Percentiles rank a stretch among this genome's conserved stretches.
These are phyloP conservation scores for Lepidium didymum DNA, from an alignment of 345 rosid species.

Conservation along the genomic window DNA sequence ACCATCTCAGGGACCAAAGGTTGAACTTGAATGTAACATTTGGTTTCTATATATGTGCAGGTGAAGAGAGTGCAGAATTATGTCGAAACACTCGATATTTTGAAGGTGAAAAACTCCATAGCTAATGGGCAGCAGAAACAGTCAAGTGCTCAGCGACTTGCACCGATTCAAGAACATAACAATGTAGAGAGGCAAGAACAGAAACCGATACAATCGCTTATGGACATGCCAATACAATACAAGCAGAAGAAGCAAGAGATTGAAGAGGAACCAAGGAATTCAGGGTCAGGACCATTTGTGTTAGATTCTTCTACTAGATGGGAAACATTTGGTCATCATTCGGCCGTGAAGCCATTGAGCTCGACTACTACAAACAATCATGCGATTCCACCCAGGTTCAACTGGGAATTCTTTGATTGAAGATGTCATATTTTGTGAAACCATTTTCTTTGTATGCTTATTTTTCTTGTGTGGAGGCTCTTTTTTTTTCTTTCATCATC, in stretches of 20 bases:
- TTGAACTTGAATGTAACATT: neutral
- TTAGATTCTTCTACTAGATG: constrained; percentile 58
- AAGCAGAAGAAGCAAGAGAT: constrained; percentile 34
- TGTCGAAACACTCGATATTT: constrained; percentile 77
- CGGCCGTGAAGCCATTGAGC: constrained; percentile 26
- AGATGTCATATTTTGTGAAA: constrained; percentile 7
- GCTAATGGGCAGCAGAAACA: constrained; percentile 40
- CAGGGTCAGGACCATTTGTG: constrained; percentile 45
- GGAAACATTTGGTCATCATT: constrained; percentile 82
- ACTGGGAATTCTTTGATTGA: constrained; percentile 89
- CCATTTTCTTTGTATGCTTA: constrained; percentile 8
- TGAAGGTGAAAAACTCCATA: constrained; percentile 75
- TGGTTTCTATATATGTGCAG: constrained; percentile 28
- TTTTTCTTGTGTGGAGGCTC: constrained; percentile 54
- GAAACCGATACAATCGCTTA: constrained; percentile 35
- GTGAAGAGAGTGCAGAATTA: constrained; percentile 90
- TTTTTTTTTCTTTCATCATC: constrained; percentile 30
- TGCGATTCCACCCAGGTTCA: constrained; percentile 56
- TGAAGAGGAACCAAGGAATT: constrained; percentile 32
- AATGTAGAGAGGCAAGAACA: constrained; percentile 33
- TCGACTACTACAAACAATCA: constrained; percentile 34
- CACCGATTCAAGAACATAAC: constrained; percentile 28
- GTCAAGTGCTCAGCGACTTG: constrained; percentile 36
- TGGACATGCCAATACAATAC: constrained; percentile 35
- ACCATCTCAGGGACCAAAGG: neutral